These are phyloP conservation scores for Epichloe baconii DNA, from an alignment of 2,329 filamentous ascomycete species.

Conservation along the genomic window DNA sequence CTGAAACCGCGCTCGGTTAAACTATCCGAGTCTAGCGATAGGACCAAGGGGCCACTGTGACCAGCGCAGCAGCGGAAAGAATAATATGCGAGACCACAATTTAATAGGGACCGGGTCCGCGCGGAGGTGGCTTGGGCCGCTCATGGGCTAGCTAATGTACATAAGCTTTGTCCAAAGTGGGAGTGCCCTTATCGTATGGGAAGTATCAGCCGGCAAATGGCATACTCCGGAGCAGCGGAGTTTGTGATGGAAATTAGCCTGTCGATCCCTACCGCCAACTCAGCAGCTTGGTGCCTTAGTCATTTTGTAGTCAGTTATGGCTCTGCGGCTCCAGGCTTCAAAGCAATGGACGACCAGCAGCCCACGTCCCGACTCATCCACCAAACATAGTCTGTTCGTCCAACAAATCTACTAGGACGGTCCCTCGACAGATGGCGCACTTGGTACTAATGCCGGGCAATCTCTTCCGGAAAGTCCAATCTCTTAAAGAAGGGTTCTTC, in stretches of 20 bases:
- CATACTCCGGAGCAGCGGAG: background rate
- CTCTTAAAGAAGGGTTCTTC: background rate
- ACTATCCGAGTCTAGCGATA: constrained; percentile 3
- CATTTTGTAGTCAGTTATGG: background rate
- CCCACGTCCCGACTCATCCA: too few relatives aligned
- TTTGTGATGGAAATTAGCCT: background rate
- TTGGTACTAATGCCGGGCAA: background rate
- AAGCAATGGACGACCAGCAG: too few relatives aligned
- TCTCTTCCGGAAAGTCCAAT: constrained; percentile 3
- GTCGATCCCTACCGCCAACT: background rate
- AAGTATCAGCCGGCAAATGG: background rate
- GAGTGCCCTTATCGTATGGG: too few relatives aligned
- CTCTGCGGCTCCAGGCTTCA: too few relatives aligned
- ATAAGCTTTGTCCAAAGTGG: background rate
- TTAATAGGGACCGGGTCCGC: background rate
- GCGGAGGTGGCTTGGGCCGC: background rate
- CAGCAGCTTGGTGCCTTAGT: background rate
- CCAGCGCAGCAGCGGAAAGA: background rate
- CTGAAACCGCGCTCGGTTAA: constrained; percentile 5
- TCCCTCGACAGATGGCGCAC: background rate
- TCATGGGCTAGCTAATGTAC: background rate
- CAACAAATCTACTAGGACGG: too few relatives aligned
- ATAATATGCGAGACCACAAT: background rate
- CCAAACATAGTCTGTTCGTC: too few relatives aligned
- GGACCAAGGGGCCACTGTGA: background rate